Percentiles rank a stretch among this genome's conserved stretches.
These are phyloP conservation scores for Trichoderma sp. DNA, from an alignment of 2,329 filamentous ascomycete species.

Conservation along the genomic window DNA sequence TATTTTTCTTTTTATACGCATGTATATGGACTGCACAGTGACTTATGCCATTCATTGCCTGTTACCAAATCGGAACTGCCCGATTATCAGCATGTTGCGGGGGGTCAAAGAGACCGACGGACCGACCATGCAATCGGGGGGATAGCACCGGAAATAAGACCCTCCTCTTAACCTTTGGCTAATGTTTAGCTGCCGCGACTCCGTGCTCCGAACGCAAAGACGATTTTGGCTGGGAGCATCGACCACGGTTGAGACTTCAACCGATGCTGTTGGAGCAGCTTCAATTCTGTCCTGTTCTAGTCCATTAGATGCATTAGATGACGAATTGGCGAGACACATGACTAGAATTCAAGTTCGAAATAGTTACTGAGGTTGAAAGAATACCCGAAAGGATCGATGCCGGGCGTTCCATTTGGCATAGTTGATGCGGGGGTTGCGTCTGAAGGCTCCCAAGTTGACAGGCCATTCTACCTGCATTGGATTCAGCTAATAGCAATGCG, in stretches of 20 bases:
- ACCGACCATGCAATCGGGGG: not conserved
- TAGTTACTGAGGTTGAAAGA: not conserved
- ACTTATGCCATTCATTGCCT: not conserved
- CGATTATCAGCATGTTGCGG: not conserved
- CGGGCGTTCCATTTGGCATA: not conserved
- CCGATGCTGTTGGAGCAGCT: not conserved
- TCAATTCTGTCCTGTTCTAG: not conserved
- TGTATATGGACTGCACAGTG: not conserved
- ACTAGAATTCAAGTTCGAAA: not conserved
- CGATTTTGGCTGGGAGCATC: not conserved
- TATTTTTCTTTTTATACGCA: not conserved
- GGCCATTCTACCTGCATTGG: not conserved
- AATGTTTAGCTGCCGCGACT: not conserved
- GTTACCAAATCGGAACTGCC: not conserved
- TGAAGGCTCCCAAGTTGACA: not conserved
- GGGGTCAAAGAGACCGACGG: not conserved
- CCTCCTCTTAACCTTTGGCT: not conserved
- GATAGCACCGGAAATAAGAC: not conserved
- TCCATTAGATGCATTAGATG: not conserved
- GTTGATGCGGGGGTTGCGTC: not conserved
- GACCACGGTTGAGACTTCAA: not conserved
- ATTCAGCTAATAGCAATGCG: not conserved
- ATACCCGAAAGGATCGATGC: not conserved
- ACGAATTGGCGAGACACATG: not conserved
- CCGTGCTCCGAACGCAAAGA: not conserved